A percentile compares a stretch with the other conserved stretches of the same genome.
These are phyloP conservation scores for Macrolepiota albuminosa DNA, from an alignment of 768 basidiomycete genomes.

Conservation along the genomic window DNA sequence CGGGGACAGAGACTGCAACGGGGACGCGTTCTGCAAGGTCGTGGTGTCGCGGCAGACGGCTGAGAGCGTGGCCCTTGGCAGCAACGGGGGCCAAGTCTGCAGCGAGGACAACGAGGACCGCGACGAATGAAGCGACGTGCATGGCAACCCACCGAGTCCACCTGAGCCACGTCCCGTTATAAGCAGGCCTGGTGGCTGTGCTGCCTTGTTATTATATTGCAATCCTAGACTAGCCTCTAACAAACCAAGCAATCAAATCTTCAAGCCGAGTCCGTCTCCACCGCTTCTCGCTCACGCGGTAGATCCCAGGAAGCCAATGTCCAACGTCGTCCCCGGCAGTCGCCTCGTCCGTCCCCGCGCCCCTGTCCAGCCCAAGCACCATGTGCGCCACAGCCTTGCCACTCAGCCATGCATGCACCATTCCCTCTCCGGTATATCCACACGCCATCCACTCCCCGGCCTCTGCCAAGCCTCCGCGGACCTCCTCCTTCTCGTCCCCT, in stretches of 20 bases:
- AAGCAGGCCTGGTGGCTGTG: slow-evolving; percentile 8
- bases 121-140: neutral
- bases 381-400: slow-evolving; percentile 55
- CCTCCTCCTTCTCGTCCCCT: neutral
- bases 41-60: slow-evolving; percentile 18
- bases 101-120: slow-evolving; percentile 11
- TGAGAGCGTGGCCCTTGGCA: slow-evolving; percentile 17
- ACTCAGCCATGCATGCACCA: slow-evolving; percentile 67
- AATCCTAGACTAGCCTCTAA: neutral
- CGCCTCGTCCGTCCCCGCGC: neutral
- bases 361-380: slow-evolving; percentile 40
- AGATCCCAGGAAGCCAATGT: slow-evolving; percentile 47
- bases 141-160: neutral
- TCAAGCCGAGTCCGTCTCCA: slow-evolving; percentile 42
- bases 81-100: slow-evolving; percentile 14
- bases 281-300: slow-evolving; percentile 43
- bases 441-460: slow-evolving; percentile 71
- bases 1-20: neutral
- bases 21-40: slow-evolving; percentile 16
- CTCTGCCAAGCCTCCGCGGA: slow-evolving; percentile 18
- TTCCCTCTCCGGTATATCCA: slow-evolving; percentile 70
- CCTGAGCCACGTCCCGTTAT: neutral
- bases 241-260: slow-evolving; percentile 21
- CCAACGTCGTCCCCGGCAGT: slow-evolving; percentile 13
- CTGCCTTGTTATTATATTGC: neutral